Conservation (phyloP, 768 basidiomycete species). For the Mycena floridula region DNA sequence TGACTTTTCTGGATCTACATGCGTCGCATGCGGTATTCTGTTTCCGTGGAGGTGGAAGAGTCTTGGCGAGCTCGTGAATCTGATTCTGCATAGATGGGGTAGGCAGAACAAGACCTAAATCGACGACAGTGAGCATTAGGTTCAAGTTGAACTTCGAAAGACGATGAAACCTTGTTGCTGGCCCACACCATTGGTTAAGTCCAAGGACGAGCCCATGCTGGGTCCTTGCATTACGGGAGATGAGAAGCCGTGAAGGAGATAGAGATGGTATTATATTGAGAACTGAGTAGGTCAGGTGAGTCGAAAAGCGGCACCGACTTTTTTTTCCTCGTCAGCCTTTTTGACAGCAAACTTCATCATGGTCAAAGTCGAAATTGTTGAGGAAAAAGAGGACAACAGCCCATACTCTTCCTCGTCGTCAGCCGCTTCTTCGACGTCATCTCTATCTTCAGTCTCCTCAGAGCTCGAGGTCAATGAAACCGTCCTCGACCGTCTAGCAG, state of each 20-base stretch:
- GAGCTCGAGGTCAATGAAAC: slow-evolving; percentile 74
- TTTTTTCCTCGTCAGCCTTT: too few relatives aligned
- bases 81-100: slow-evolving; percentile 71
- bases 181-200: neutral
- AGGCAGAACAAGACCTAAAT: slow-evolving; percentile 53
- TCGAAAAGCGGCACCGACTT: too few relatives aligned
- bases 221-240: too few relatives aligned
- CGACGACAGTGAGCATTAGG: neutral
- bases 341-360: too few relatives aligned
- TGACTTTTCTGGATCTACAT: slow-evolving; percentile 87
- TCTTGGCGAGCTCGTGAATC: slow-evolving; percentile 76
- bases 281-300: too few relatives aligned
- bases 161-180: neutral
- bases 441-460: slow-evolving; percentile 77
- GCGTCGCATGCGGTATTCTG: slow-evolving; percentile 94
- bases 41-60: slow-evolving; percentile 78
- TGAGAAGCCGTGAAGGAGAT: too few relatives aligned
- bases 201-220: too few relatives aligned
- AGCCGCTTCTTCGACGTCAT: slow-evolving; percentile 58
- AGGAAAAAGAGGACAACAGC: slow-evolving; percentile 60
- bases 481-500: slow-evolving; percentile 78
- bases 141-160: too few relatives aligned
- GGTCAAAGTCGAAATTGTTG: slow-evolving; percentile 92
- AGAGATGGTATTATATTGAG: too few relatives aligned
- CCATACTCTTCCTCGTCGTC: slow-evolving; percentile 74